These are phyloP conservation scores for Lactarius psammicola DNA, from an alignment of 768 basidiomycete species.

Conservation along the genomic window DNA sequence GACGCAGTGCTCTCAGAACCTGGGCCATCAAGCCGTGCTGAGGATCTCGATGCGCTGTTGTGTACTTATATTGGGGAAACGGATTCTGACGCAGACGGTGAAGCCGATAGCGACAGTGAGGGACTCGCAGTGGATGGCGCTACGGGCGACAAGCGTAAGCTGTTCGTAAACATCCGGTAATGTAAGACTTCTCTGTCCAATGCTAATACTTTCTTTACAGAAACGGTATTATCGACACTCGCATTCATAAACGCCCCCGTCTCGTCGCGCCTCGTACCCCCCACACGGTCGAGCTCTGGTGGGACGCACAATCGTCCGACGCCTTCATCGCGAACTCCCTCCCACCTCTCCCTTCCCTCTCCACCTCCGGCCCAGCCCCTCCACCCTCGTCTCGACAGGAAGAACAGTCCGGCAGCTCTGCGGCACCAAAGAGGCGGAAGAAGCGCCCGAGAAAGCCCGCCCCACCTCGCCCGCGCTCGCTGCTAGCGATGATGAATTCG, in stretches of 20 bases:
- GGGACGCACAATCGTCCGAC: slow-evolving; percentile 28
- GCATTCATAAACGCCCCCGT: slow-evolving; percentile 64
- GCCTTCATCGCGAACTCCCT: slow-evolving; percentile 26
- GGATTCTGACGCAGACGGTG: slow-evolving; percentile 31
- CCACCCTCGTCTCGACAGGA: slow-evolving; percentile 29
- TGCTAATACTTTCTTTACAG: slow-evolving; percentile 22
- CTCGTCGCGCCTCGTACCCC: slow-evolving; percentile 35
- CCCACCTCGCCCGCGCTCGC: slow-evolving; percentile 36
- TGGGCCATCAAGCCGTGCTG: slow-evolving; percentile 11
- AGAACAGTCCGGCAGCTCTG: slow-evolving; percentile 30
- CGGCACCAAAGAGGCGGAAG: slow-evolving; percentile 33
- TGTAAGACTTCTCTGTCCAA: not conserved
- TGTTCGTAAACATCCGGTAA: slow-evolving; percentile 36
- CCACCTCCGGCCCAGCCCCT: slow-evolving; percentile 26
- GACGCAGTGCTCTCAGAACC: slow-evolving; percentile 33
- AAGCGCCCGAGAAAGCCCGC: slow-evolving; percentile 38
- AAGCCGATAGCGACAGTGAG: slow-evolving; percentile 34
- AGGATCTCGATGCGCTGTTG: slow-evolving; percentile 7
- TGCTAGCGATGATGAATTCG: slow-evolving; percentile 69
- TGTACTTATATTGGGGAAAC: slow-evolving; percentile 28
- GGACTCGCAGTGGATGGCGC: slow-evolving; percentile 34
- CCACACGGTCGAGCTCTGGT: slow-evolving; percentile 29
- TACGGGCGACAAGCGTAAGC: slow-evolving; percentile 65
- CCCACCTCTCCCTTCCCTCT: slow-evolving; percentile 28
- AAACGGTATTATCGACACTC: slow-evolving; percentile 39